A percentile compares a stretch with the other conserved stretches of the same genome.
phyloP scores from a whole-genome alignment of 345 rosid genomes.

The Sisymbrium irio region DNA sequence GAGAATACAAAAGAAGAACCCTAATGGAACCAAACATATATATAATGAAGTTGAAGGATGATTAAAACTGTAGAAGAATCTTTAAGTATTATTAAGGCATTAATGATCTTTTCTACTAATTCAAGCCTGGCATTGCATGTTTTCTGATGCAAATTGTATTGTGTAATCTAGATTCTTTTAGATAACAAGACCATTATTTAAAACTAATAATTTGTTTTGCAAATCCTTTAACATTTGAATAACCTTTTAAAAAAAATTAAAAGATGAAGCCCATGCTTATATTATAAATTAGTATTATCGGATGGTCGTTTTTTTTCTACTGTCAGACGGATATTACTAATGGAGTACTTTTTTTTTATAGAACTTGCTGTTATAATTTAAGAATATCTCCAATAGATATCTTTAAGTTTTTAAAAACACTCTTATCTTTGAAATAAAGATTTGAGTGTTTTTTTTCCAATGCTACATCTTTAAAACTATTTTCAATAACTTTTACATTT shows the following conservation, averaged over 20 bases:
- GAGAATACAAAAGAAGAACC: not conserved
- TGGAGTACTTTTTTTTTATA: no score
- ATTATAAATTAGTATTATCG: not conserved
- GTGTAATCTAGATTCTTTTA: not conserved
- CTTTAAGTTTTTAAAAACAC: no score
- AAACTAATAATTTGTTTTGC: not conserved
- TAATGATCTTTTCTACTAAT: not conserved
- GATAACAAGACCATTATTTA: conserved; percentile 1
- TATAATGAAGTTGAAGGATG: not conserved
- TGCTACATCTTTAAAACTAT: no score
- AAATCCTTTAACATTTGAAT: not conserved
- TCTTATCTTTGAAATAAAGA: no score
- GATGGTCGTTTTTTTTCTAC: not conserved
- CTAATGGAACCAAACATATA: not conserved
- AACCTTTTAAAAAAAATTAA: not conserved
- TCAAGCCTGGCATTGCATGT: conserved; percentile 2
- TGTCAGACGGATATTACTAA: no score
- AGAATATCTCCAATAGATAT: no score
- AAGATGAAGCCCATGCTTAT: not conserved
- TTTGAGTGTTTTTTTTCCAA: no score
- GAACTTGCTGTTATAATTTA: no score
- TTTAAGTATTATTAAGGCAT: not conserved
- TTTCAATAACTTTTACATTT: no score
- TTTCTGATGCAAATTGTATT: not conserved
- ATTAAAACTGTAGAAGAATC: conserved; percentile 1